phyloP scores from a whole-genome alignment of 495 filamentous ascomycete genomes.

The Podospora appendiculata region DNA sequence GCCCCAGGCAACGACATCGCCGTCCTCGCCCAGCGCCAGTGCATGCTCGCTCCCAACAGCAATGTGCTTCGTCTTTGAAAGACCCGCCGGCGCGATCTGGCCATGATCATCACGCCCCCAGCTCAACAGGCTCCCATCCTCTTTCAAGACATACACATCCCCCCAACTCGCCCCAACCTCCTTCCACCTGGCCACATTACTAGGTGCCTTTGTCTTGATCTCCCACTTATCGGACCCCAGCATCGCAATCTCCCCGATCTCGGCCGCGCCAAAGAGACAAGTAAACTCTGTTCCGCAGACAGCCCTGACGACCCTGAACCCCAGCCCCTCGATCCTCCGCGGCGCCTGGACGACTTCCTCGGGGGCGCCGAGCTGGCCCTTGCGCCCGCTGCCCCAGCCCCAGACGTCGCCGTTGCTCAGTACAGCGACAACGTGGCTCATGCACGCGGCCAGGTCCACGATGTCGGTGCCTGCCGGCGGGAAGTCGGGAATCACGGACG shows the following conservation, averaged over 20 bases:
- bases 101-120: slow-evolving; percentile 82
- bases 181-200: slow-evolving; percentile 39
- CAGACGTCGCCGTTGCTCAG: slow-evolving; percentile 68
- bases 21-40: slow-evolving; percentile 55
- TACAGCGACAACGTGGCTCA: slow-evolving; percentile 68
- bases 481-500: slow-evolving; percentile 46
- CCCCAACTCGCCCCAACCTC: slow-evolving; percentile 73
- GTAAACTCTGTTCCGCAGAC: slow-evolving; percentile 82
- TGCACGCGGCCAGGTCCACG: slow-evolving; percentile 56
- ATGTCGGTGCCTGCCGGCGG: slow-evolving; percentile 47
- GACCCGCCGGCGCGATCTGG: slow-evolving; percentile 56
- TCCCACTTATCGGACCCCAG: slow-evolving; percentile 67
- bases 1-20: slow-evolving; percentile 69
- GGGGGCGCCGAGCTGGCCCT: slow-evolving; percentile 67
- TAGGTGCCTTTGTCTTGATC: slow-evolving; percentile 36
- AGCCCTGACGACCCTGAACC: slow-evolving; percentile 49
- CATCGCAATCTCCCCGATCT: slow-evolving; percentile 47
- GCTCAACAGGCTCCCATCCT: slow-evolving; percentile 46
- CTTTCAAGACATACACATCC: slow-evolving; percentile 59
- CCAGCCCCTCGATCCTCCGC: slow-evolving; percentile 36
- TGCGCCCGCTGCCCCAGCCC: slow-evolving; percentile 81
- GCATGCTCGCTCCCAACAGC: slow-evolving; percentile 85
- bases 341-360: slow-evolving; percentile 45
- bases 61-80: slow-evolving; percentile 47
- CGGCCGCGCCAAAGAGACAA: slow-evolving; percentile 49